Conservation (phyloP, 2,329 filamentous ascomycete genomes). For the Furcasterigmium sp. region DNA sequence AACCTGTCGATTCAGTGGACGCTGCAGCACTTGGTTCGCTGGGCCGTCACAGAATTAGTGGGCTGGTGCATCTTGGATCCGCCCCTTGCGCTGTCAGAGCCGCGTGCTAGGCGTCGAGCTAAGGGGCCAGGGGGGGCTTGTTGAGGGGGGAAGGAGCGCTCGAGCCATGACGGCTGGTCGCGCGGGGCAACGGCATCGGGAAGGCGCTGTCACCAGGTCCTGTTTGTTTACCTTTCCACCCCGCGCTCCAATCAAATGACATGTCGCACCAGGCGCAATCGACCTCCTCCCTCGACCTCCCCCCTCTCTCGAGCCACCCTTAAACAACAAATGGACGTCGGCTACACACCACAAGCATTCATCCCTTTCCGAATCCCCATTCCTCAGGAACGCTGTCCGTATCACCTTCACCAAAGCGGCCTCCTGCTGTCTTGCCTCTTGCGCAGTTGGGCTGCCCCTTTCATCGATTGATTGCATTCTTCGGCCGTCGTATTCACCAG, state of each 20-base stretch:
- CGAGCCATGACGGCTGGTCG: too few relatives aligned
- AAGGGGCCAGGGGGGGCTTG: too few relatives aligned
- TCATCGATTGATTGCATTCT: conserved; percentile 5
- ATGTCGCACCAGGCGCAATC: neutral
- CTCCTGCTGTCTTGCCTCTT: conserved; percentile 7
- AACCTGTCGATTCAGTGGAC: neutral
- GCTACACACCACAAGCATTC: conserved; percentile 6
- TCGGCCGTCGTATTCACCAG: neutral
- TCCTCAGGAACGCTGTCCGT: conserved; percentile 12
- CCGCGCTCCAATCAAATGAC: conserved; percentile 13
- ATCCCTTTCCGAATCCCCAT: conserved; percentile 8
- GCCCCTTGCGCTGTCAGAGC: neutral
- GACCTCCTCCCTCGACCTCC: conserved; percentile 2
- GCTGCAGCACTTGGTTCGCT: neutral
- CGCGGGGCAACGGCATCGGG: conserved; percentile 11
- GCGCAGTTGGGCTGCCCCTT: conserved; percentile 1
- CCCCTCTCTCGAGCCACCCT: conserved; percentile 5
- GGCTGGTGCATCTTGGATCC: neutral
- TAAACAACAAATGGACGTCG: conserved; percentile 14
- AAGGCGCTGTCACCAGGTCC: conserved; percentile 12
- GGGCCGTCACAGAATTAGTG: conserved; percentile 2
- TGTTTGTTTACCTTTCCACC: conserved; percentile 13
- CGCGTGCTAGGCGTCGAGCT: too few relatives aligned
- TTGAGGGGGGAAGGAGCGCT: neutral
- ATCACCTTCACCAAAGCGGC: conserved; percentile 6